phyloP scores from a whole-genome alignment of 129 eudicot genomes.

The Artemisia argyi region DNA sequence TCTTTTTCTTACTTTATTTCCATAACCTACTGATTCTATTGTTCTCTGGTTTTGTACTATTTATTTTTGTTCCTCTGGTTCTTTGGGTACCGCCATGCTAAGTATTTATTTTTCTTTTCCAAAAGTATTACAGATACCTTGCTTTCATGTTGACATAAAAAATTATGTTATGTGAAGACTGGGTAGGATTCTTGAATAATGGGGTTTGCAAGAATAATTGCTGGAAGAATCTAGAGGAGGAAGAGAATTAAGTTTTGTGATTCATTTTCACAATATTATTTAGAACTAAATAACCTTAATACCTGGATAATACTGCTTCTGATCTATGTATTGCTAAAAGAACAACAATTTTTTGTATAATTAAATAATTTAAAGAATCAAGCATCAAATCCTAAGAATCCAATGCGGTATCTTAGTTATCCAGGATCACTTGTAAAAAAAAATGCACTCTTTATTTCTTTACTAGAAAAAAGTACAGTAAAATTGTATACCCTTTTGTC shows the following conservation, averaged over 20 bases:
- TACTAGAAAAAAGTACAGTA: too few species aligned
- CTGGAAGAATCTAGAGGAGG: constrained; percentile 29
- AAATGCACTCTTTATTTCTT: too few species aligned
- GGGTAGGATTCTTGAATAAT: constrained; percentile 30
- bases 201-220: constrained; percentile 25
- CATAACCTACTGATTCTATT: neutral
- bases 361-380: neutral
- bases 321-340: constrained; percentile 14
- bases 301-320: constrained; percentile 1
- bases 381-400: too few species aligned
- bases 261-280: constrained; percentile 15
- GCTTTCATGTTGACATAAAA: constrained; percentile 10
- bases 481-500: too few species aligned
- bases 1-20: neutral
- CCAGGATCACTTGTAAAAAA: too few species aligned
- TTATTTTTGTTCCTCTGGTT: neutral
- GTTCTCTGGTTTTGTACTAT: constrained; percentile 2
- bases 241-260: constrained; percentile 20
- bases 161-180: constrained; percentile 10
- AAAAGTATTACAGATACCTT: constrained; percentile 10
- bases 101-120: neutral
- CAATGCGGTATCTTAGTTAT: too few species aligned
- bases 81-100: constrained; percentile 5
- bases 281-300: constrained; percentile 13
- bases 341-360: constrained; percentile 5